These are phyloP conservation scores for Penicillium rolfsii DNA, from an alignment of 2,329 filamentous ascomycete genomes.

Conservation along the genomic window DNA sequence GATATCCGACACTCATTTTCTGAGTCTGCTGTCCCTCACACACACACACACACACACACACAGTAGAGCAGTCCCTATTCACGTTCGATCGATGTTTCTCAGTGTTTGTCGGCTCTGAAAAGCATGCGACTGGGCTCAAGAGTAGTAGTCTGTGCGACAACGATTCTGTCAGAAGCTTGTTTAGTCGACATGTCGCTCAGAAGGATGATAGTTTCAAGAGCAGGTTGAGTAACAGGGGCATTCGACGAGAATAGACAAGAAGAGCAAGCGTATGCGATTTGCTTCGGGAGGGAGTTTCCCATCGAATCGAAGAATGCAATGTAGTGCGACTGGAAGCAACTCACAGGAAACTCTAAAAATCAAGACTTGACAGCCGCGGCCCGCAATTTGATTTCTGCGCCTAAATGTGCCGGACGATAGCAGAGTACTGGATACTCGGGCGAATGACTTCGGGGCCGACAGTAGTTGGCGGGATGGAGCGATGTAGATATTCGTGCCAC, in stretches of 20 bases:
- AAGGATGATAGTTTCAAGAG: neutral
- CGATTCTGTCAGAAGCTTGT: conserved; percentile 1
- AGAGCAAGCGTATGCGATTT: neutral
- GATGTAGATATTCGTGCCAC: neutral
- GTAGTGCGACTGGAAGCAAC: neutral
- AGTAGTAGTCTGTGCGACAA: neutral
- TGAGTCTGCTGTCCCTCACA: neutral
- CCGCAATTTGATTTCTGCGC: neutral
- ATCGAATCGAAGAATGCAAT: neutral
- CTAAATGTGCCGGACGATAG: neutral
- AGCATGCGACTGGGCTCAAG: conserved; percentile 2
- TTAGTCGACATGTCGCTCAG: neutral
- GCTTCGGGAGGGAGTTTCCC: neutral
- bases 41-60: too few relatives aligned
- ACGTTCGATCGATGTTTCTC: neutral
- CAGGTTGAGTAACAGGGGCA: neutral
- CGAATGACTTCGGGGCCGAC: neutral
- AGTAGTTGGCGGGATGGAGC: neutral
- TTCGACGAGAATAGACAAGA: neutral
- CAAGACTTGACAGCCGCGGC: neutral
- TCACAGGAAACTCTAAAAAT: neutral
- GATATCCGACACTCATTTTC: conserved; percentile 4
- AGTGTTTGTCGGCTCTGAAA: neutral
- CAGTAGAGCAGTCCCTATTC: neutral
- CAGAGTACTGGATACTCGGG: neutral